Conservation (phyloP, 2,329 filamentous ascomycete species). For the Xylaria sp. region DNA sequence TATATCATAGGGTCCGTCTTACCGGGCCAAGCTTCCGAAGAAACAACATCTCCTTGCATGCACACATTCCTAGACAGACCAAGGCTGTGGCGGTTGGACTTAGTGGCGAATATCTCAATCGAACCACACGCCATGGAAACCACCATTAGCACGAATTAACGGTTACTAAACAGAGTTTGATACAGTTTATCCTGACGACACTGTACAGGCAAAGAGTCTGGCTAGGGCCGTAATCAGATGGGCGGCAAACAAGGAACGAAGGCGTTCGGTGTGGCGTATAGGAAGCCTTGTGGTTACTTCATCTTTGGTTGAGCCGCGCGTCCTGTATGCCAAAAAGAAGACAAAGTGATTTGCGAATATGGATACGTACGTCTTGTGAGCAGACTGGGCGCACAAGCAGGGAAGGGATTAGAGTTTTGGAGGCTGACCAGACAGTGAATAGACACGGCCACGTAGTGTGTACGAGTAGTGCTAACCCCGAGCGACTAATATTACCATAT, state of each 20-base stretch:
- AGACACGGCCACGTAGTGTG: conserved; percentile 28
- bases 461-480: conserved; percentile 12
- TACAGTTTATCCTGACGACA: conserved; percentile 16
- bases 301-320: conserved; percentile 33
- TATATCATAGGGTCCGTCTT: conserved; percentile 12
- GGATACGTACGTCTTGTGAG: conserved; percentile 10
- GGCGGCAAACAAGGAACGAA: conserved; percentile 26
- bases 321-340: conserved; percentile 9
- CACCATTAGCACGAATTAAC: conserved; percentile 5
- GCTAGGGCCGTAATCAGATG: conserved; percentile 19
- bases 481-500: conserved; percentile 20
- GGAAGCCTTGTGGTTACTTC: neutral
- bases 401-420: conserved; percentile 36
- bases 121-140: neutral
- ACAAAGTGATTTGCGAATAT: conserved; percentile 4
- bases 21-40: conserved; percentile 14
- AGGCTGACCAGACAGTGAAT: conserved; percentile 32
- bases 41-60: conserved; percentile 10
- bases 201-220: neutral
- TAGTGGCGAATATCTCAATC: neutral
- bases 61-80: conserved; percentile 16
- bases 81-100: neutral
- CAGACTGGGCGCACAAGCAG: conserved; percentile 14
- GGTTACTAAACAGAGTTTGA: conserved; percentile 12
- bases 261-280: conserved; percentile 14